phyloP scores from a whole-genome alignment of 2,329 filamentous ascomycete genomes.

The Chaetomiaceae sp. region DNA sequence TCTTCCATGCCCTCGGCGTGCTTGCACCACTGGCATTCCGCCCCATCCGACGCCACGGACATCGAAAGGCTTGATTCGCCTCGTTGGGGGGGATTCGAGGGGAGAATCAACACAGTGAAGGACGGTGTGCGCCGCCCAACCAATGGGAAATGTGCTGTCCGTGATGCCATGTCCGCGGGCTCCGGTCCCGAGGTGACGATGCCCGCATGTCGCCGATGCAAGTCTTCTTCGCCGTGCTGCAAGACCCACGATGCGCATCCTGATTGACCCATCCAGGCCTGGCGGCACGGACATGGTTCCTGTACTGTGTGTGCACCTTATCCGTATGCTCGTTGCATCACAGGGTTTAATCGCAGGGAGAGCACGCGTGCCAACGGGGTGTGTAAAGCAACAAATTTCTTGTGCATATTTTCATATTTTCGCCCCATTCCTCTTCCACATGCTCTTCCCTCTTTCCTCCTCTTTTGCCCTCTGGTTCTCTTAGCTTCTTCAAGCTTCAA shows the following conservation, averaged over 20 bases:
- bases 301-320: too few species aligned
- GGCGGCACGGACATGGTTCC: too few species aligned
- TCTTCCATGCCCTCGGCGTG: too few species aligned
- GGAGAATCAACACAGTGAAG: too few species aligned
- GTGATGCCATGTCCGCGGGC: not conserved
- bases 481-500: not conserved
- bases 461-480: not conserved
- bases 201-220: not conserved
- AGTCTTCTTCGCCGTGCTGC: not conserved
- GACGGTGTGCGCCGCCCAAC: too few species aligned
- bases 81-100: constrained; percentile 5
- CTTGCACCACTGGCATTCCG: too few species aligned
- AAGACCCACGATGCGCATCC: constrained; percentile 2
- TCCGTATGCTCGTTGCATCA: too few species aligned
- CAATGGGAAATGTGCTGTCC: not conserved
- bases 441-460: not conserved
- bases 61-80: not conserved
- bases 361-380: not conserved
- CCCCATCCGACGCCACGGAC: not conserved
- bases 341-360: too few species aligned
- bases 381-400: not conserved
- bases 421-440: not conserved
- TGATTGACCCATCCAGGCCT: not conserved
- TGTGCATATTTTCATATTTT: not conserved
- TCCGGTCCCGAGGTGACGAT: not conserved